These are phyloP conservation scores for Blastocystis sp. DNA, from an alignment of 352 stramenopile genomes.

Conservation along the genomic window DNA sequence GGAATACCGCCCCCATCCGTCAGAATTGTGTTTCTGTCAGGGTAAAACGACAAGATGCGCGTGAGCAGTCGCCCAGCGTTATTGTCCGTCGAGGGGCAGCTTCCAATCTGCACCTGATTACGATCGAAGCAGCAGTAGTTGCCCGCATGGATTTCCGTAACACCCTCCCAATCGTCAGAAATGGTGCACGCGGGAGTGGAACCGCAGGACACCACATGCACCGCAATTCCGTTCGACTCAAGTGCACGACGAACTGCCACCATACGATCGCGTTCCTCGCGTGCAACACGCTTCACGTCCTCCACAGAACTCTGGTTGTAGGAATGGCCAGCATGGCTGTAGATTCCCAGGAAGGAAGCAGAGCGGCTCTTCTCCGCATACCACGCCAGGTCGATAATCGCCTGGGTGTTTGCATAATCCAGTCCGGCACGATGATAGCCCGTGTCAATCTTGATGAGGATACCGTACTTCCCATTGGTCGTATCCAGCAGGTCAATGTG, in stretches of 20 bases:
- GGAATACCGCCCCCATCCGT: constrained; percentile 61
- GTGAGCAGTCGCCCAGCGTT: constrained; percentile 40
- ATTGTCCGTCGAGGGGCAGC: background rate
- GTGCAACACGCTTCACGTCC: constrained; percentile 29
- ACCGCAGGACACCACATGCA: constrained; percentile 45
- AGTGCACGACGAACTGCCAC: background rate
- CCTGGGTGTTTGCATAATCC: background rate
- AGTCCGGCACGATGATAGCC: constrained; percentile 67
- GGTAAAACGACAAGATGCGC: constrained; percentile 44
- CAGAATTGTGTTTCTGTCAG: constrained; percentile 34
- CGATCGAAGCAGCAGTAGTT: constrained; percentile 67
- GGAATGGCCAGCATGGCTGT: constrained; percentile 66
- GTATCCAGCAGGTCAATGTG: constrained; percentile 37
- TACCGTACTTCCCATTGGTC: constrained; percentile 33
- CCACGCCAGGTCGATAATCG: constrained; percentile 13
- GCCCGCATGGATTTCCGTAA: constrained; percentile 62
- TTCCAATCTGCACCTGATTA: constrained; percentile 35
- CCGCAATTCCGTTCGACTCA: constrained; percentile 2
- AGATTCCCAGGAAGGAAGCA: constrained; percentile 49
- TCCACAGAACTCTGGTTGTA: constrained; percentile 53
- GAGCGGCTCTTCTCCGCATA: background rate
- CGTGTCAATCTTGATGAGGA: constrained; percentile 69
- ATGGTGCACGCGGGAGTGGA: constrained; percentile 66
- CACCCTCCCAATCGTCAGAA: constrained; percentile 30
- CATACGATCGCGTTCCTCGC: constrained; percentile 50